phyloP scores from a whole-genome alignment of 257 asterid genomes.

The Gynochthodes officinalis region DNA sequence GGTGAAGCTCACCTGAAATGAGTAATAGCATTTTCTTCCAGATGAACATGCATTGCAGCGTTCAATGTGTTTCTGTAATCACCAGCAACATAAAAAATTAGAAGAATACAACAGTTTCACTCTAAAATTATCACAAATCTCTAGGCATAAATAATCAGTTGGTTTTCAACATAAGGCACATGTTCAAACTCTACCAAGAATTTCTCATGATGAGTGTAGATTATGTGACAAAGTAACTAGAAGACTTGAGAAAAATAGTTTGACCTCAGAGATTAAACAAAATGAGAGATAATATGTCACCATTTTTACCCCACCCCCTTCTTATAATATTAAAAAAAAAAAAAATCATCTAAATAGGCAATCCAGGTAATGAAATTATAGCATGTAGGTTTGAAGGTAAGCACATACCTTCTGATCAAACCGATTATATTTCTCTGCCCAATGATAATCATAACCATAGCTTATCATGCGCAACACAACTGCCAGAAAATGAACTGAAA shows the following conservation, averaged over 20 bases:
- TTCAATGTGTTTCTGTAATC: constrained; percentile 67
- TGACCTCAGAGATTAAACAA: neutral
- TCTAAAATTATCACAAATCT: neutral
- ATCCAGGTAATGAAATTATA: neutral
- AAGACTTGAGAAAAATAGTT: neutral
- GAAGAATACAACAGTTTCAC: neutral
- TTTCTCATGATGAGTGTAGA: constrained; percentile 1
- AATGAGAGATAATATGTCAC: too few species aligned
- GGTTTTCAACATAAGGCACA: neutral
- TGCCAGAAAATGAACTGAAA: constrained; percentile 33
- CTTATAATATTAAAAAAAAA: too few species aligned
- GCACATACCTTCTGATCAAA: constrained; percentile 69
- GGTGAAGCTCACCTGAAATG: constrained; percentile 66
- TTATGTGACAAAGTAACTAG: neutral
- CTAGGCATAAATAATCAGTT: neutral
- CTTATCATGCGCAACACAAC: constrained; percentile 97
- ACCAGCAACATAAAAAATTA: constrained; percentile 20
- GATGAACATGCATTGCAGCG: constrained; percentile 70
- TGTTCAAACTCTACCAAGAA: neutral
- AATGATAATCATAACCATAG: constrained; percentile 93
- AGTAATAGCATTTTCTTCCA: constrained; percentile 80
- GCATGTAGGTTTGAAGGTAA: neutral
- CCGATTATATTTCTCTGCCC: constrained; percentile 52
- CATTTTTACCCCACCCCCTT: too few species aligned
- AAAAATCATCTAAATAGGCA: constrained; percentile 1